Conservation (phyloP, 148 eudicot genomes). For the Bassia scoparia region DNA sequence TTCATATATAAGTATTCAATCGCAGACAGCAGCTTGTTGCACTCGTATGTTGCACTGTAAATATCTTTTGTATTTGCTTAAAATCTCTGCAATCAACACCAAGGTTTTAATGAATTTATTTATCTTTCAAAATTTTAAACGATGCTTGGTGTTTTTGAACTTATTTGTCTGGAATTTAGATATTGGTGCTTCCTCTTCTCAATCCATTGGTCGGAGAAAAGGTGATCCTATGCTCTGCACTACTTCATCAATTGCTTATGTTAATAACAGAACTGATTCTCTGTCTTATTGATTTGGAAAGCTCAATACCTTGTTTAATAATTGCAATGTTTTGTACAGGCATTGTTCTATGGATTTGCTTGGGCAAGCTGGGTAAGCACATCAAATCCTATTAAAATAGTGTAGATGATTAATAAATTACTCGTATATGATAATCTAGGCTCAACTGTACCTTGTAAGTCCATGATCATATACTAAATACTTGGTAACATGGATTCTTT, state of each 20-base stretch:
- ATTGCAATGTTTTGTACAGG: constrained; percentile 42
- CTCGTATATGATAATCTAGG: not conserved
- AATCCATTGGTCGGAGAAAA: constrained; percentile 89
- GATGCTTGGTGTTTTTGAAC: not conserved
- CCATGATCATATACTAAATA: not conserved
- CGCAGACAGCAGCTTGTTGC: not conserved
- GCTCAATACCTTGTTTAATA: not conserved
- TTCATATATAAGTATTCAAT: not conserved
- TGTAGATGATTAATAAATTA: not conserved
- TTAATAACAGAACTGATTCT: constrained; percentile 31
- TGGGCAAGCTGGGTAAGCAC: constrained; percentile 91
- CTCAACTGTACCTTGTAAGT: not conserved
- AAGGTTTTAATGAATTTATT: not conserved
- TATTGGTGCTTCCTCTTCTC: constrained; percentile 65
- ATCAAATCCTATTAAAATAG: not conserved
- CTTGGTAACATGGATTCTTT: not conserved
- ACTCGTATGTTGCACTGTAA: not conserved
- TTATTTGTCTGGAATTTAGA: constrained; percentile 32
- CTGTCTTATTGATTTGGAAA: not conserved
- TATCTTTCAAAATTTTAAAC: not conserved
- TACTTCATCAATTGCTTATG: constrained; percentile 76
- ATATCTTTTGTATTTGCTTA: not conserved
- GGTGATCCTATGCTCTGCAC: constrained; percentile 54
- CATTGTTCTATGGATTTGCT: constrained; percentile 79
- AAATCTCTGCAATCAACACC: not conserved